phyloP scores from a whole-genome alignment of 768 basidiomycete species.

The Termitomyces sp. region DNA sequence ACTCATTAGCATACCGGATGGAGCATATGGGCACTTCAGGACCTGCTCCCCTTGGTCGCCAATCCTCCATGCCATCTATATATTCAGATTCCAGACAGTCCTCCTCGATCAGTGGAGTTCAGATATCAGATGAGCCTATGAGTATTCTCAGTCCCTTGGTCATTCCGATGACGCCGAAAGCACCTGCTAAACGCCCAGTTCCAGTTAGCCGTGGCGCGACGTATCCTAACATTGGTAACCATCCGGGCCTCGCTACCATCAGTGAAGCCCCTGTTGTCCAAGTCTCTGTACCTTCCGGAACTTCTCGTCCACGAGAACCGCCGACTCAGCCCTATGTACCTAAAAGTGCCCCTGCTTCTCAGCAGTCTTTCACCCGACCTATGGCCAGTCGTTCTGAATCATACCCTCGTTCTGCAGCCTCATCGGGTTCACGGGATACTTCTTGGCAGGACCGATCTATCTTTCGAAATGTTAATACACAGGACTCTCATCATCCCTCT shows the following conservation, averaged over 20 bases:
- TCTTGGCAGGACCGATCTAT: background rate
- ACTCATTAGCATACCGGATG: slow-evolving; percentile 22
- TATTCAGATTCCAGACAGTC: slow-evolving; percentile 2
- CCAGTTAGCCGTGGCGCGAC: slow-evolving; percentile 25
- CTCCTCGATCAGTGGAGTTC: slow-evolving; percentile 18
- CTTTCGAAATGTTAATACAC: background rate
- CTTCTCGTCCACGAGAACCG: background rate
- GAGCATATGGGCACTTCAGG: slow-evolving; percentile 18
- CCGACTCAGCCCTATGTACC: background rate
- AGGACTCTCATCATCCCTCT: slow-evolving; percentile 8
- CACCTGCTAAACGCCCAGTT: slow-evolving; percentile 9
- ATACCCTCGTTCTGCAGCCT: slow-evolving; percentile 2
- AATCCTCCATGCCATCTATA: slow-evolving; percentile 26
- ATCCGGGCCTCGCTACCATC: slow-evolving; percentile 32
- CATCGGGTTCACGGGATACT: background rate
- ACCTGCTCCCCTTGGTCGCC: slow-evolving; percentile 20
- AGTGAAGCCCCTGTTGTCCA: slow-evolving; percentile 21
- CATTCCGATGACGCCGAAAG: slow-evolving; percentile 22
- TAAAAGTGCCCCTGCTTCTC: slow-evolving; percentile 5
- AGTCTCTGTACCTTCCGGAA: background rate
- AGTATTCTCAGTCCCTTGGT: slow-evolving; percentile 43
- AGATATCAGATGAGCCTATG: slow-evolving; percentile 39
- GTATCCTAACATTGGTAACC: slow-evolving; percentile 22
- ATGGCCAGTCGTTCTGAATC: background rate
- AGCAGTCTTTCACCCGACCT: background rate